Percentiles rank a stretch among this genome's conserved stretches.
These are phyloP conservation scores for Lithocarpus polystachyus DNA, from an alignment of 306 rosid species.

Conservation along the genomic window DNA sequence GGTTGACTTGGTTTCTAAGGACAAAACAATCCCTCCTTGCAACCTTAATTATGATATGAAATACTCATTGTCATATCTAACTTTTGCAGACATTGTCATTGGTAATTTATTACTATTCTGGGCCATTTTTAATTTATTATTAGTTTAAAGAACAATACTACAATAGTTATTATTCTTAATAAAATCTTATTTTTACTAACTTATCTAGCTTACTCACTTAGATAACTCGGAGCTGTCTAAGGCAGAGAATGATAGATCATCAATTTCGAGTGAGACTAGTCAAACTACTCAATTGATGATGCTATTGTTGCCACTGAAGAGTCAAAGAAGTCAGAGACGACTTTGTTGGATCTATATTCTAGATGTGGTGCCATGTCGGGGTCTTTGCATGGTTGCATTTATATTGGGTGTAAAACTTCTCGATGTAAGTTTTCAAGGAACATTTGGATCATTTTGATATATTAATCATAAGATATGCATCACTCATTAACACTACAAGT, in stretches of 20 bases:
- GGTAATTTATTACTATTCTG: neutral
- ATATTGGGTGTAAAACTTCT: slow-evolving; percentile 37
- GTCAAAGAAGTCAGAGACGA: slow-evolving; percentile 14
- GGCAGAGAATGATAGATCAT: slow-evolving; percentile 13
- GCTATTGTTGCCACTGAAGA: neutral
- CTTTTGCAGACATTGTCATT: neutral
- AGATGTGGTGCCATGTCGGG: slow-evolving; percentile 53
- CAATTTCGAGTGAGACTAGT: slow-evolving; percentile 27
- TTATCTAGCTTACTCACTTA: neutral
- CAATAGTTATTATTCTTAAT: neutral
- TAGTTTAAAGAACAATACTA: no score
- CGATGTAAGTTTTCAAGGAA: slow-evolving; percentile 23
- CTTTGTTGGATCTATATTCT: slow-evolving; percentile 33
- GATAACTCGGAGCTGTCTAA: neutral
- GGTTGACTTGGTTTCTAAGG: slow-evolving; percentile 13
- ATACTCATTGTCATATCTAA: neutral
- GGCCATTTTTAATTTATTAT: no score
- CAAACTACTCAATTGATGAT: neutral
- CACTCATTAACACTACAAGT: no score
- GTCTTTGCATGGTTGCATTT: slow-evolving; percentile 42
- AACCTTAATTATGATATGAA: slow-evolving; percentile 21
- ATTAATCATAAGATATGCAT: no score
- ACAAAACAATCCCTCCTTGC: slow-evolving; percentile 14
- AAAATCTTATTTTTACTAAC: no score
- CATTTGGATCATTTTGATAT: neutral